Conservation (phyloP, 2,329 filamentous ascomycete genomes). For the Aspergillus carbonarius region DNA sequence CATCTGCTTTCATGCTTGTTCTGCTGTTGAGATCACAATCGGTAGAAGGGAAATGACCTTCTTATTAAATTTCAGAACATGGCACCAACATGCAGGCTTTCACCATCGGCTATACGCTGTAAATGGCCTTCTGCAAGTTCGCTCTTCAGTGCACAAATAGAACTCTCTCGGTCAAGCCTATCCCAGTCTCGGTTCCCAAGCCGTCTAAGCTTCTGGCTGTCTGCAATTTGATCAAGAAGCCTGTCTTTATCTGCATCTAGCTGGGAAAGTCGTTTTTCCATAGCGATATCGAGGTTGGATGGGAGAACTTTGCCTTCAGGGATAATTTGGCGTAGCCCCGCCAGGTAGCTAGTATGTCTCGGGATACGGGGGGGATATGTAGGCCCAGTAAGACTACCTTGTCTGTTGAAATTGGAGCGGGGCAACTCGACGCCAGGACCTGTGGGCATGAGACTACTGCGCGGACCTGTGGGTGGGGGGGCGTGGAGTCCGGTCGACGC, state of each 20-base stretch:
- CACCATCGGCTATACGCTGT: conserved; percentile 46
- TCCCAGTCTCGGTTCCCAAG: conserved; percentile 49
- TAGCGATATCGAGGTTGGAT: conserved; percentile 37
- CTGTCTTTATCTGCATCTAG: conserved; percentile 48
- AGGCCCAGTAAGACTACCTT: conserved; percentile 35
- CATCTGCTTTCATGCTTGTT: background rate
- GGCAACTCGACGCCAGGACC: conserved; percentile 30
- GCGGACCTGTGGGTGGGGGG: conserved; percentile 41
- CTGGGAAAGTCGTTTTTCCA: conserved; percentile 46
- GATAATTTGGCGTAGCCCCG: conserved; percentile 39
- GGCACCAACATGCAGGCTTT: conserved; percentile 41
- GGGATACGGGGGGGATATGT: conserved; percentile 39
- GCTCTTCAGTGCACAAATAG: conserved; percentile 47
- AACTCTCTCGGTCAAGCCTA: conserved; percentile 47
- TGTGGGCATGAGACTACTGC: conserved; percentile 30
- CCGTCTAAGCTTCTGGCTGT: conserved; percentile 46
- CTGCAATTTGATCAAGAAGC: conserved; percentile 44
- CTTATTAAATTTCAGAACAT: conserved; percentile 35
- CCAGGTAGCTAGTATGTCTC: conserved; percentile 41
- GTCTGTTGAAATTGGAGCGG: conserved; percentile 37
- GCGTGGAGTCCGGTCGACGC: conserved; percentile 27
- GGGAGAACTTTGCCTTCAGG: conserved; percentile 45
- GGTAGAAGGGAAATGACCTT: background rate
- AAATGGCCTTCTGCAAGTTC: conserved; percentile 50
- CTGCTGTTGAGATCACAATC: background rate